phyloP scores from a whole-genome alignment of 2,329 filamentous ascomycete genomes.

The Podosphaera aphanis region DNA sequence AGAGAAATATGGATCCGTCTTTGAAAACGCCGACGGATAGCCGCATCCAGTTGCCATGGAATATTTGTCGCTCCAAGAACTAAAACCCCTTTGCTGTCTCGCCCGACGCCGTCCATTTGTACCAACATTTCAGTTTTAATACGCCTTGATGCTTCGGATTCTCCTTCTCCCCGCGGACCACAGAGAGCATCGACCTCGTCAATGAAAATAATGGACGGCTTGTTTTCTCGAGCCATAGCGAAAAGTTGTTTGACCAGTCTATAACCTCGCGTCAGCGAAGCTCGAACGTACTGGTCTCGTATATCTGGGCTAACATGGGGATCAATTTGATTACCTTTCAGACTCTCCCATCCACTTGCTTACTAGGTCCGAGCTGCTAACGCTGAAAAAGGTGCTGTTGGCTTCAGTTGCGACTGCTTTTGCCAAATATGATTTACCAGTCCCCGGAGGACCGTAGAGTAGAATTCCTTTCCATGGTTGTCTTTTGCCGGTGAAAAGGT shows the following conservation, averaged over 20 bases:
- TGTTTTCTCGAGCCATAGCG: constrained; percentile 94
- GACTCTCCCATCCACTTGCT: constrained; percentile 99
- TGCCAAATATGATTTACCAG: constrained; percentile 90
- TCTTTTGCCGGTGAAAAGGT: constrained; percentile 83
- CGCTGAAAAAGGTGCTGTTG: constrained; percentile 97
- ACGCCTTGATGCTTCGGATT: constrained; percentile 86
- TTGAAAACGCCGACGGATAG: constrained; percentile 90
- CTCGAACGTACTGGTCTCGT: background rate
- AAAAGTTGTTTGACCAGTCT: constrained; percentile 81
- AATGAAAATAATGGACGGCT: constrained; percentile 95
- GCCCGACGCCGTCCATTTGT: constrained; percentile 97
- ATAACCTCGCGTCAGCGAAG: constrained; percentile 2
- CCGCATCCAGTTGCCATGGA: constrained; percentile 91
- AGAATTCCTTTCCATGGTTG: constrained; percentile 97
- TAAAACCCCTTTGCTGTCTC: constrained; percentile 78
- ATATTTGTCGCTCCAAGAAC: constrained; percentile 96
- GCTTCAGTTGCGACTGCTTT: constrained; percentile 96
- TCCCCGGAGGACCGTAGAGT: constrained; percentile 86
- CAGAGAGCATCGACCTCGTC: constrained; percentile 95
- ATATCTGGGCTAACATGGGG: background rate
- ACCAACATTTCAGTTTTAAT: constrained; percentile 98
- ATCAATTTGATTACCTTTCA: constrained; percentile 43
- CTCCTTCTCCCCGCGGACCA: constrained; percentile 76
- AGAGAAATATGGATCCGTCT: constrained; percentile 85
- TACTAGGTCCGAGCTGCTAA: constrained; percentile 88